phyloP scores from a whole-genome alignment of 495 filamentous ascomycete species.

The Penicillium arizonense region DNA sequence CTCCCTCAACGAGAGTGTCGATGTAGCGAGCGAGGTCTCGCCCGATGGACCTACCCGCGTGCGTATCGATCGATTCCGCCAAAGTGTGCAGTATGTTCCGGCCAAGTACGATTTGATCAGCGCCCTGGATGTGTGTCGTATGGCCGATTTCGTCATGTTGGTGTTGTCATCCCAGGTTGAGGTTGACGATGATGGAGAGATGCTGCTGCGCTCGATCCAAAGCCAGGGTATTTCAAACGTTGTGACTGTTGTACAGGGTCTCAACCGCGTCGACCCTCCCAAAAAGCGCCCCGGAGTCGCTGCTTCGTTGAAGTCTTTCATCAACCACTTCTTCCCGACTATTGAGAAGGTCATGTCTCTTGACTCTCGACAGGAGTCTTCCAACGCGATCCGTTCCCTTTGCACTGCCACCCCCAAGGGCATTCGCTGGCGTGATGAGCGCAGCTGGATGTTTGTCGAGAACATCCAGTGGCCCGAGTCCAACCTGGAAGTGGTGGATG shows the following conservation, averaged over 20 bases:
- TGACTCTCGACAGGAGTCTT: slow-evolving; percentile 82
- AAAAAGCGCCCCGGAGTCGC: slow-evolving; percentile 76
- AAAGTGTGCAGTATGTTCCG: slow-evolving; percentile 81
- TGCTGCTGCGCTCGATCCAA: slow-evolving; percentile 80
- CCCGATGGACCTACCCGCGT: slow-evolving; percentile 58
- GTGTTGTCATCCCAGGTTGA: slow-evolving; percentile 77
- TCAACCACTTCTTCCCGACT: slow-evolving; percentile 87
- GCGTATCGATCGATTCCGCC: slow-evolving; percentile 85
- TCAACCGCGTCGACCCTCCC: slow-evolving; percentile 71
- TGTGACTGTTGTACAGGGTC: slow-evolving; percentile 72
- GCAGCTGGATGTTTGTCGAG: slow-evolving; percentile 93
- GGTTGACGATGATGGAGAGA: slow-evolving; percentile 77
- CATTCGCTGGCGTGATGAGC: slow-evolving; percentile 86
- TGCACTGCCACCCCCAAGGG: slow-evolving; percentile 91
- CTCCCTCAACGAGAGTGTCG: slow-evolving; percentile 73
- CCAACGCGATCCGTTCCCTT: slow-evolving; percentile 82
- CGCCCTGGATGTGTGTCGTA: slow-evolving; percentile 79
- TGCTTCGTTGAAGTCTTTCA: slow-evolving; percentile 80
- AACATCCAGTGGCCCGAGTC: slow-evolving; percentile 66
- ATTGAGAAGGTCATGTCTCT: slow-evolving; percentile 85
- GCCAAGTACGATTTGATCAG: slow-evolving; percentile 67
- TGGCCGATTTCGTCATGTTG: slow-evolving; percentile 87
- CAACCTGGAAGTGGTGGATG: slow-evolving; percentile 42
- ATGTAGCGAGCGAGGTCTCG: slow-evolving; percentile 66
- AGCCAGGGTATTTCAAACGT: slow-evolving; percentile 90